phyloP scores from a whole-genome alignment of 805 yeast species.

The Yamadazyma philogaea region DNA sequence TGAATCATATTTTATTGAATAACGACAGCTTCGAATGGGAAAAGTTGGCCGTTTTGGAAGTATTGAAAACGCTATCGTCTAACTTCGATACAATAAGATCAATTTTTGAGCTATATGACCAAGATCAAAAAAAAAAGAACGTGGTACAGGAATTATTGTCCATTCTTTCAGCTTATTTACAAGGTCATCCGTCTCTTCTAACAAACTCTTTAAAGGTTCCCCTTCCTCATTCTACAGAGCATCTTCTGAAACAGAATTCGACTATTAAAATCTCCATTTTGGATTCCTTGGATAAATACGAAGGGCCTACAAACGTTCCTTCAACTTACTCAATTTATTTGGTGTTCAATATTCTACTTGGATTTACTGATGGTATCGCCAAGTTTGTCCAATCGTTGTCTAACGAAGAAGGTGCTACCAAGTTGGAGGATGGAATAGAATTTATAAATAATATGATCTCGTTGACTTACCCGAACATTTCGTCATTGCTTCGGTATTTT shows the following conservation, averaged over 20 bases:
- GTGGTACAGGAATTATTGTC: constrained; percentile 56
- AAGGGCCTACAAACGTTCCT: constrained; percentile 65
- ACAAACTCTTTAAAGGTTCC: constrained; percentile 19
- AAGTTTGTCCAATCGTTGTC: constrained; percentile 46
- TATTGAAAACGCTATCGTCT: constrained; percentile 56
- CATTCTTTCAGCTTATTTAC: constrained; percentile 22
- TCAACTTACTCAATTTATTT: constrained; percentile 57
- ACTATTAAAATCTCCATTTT: constrained; percentile 53
- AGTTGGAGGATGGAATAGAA: constrained; percentile 25
- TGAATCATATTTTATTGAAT: constrained; percentile 67
- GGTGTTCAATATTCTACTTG: constrained; percentile 49
- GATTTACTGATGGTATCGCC: constrained; percentile 69
- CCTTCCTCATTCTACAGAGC: background rate
- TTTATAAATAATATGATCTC: constrained; percentile 33
- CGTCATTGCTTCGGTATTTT: constrained; percentile 34
- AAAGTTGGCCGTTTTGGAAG: constrained; percentile 67
- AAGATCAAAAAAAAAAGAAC: constrained; percentile 49
- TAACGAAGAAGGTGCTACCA: constrained; percentile 19
- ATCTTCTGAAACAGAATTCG: constrained; percentile 43
- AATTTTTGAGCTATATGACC: constrained; percentile 64
- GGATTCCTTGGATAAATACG: constrained; percentile 77
- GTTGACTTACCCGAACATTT: constrained; percentile 24
- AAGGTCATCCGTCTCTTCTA: constrained; percentile 19
- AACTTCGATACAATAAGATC: constrained; percentile 51
- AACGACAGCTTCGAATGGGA: constrained; percentile 61